A percentile compares a stretch with the other conserved stretches of the same genome.
These are phyloP conservation scores for Leucosporidium scottii DNA, from an alignment of 768 basidiomycete species.

Conservation along the genomic window DNA sequence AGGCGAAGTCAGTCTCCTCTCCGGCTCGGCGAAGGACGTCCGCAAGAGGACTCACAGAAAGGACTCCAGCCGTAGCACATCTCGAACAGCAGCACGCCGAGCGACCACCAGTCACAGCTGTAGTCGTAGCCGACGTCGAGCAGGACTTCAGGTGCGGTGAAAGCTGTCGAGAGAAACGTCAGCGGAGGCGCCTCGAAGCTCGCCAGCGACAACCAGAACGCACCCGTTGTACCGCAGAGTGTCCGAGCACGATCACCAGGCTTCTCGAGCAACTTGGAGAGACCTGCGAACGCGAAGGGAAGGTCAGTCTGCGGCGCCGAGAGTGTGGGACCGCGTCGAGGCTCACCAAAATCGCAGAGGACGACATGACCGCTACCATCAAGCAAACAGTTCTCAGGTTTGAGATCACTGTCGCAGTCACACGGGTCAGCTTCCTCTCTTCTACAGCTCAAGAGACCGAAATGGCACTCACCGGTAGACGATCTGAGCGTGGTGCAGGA, in stretches of 20 bases:
- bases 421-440: neutral
- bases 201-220: neutral
- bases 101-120: slow-evolving; percentile 71
- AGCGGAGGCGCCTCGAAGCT: neutral
- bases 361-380: slow-evolving; percentile 96
- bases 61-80: slow-evolving; percentile 99
- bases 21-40: too few relatives aligned
- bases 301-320: too few relatives aligned
- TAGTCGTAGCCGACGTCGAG: slow-evolving; percentile 61
- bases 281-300: slow-evolving; percentile 21
- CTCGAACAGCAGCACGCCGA: slow-evolving; percentile 67
- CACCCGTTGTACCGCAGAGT: slow-evolving; percentile 90
- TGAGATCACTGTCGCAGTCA: slow-evolving; percentile 56
- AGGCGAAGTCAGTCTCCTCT: neutral
- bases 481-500: slow-evolving; percentile 90
- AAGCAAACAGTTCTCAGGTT: slow-evolving; percentile 94
- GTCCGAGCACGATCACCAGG: slow-evolving; percentile 90
- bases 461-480: slow-evolving; percentile 50
- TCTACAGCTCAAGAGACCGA: neutral
- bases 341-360: slow-evolving; percentile 81
- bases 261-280: slow-evolving; percentile 85
- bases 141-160: slow-evolving; percentile 70
- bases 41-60: slow-evolving; percentile 50
- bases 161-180: neutral
- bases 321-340: too few relatives aligned